Base-by-base conservation (phyloP, 2,329 filamentous ascomycete genomes). In the Tolypocladium nubicola region DNA sequence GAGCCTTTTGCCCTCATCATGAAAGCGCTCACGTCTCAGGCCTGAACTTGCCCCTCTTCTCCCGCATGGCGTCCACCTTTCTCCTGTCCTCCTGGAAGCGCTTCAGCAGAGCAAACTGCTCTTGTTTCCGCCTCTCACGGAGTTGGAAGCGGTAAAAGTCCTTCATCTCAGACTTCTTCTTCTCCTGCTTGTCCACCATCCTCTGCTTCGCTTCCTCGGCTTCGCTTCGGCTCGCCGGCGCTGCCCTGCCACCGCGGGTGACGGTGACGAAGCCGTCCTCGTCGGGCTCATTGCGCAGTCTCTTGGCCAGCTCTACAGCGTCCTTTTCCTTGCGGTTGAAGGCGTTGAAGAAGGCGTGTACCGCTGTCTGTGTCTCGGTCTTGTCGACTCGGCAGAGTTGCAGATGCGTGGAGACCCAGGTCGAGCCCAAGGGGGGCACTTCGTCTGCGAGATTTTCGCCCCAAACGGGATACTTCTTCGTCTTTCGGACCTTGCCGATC, bases 221-320 rank as follows among this genome's bases (percentile, higher is more conserved):
- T 65, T 88, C 90, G 63, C 87, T 87, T 60, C 85, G 80, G 56
- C 86, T 82, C 1, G 89, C 91, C 1, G 89, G 85, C n/a, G 87
- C 88, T 8, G 79, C 79, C 58, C 87, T 78, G 43, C 89, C 88
- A 33, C 91, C 91, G 56, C 89, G 82, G 1, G 86, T 88, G 30
- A 99, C 94, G 4, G 92, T 97, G 53, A 97, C 82, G 70, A 99
- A 99, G 2, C 94, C 94, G 71, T 99, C 94, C 67, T 90, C 92
- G 70, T 99, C 94, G 0, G 93, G 90, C 66, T 90, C 86, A 63
- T 88, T 87, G 60, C 89, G 84, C 60, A 87, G 76, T 57, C 81
- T 76, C 73, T 83, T 85, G 68, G 74, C 87, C 68, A 77, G 79
- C 74, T 76, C 85, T 62, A 67, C 80, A 64, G 77, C 86, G 72